phyloP scores from a whole-genome alignment of 768 basidiomycete genomes.

The Mycena maculata region DNA sequence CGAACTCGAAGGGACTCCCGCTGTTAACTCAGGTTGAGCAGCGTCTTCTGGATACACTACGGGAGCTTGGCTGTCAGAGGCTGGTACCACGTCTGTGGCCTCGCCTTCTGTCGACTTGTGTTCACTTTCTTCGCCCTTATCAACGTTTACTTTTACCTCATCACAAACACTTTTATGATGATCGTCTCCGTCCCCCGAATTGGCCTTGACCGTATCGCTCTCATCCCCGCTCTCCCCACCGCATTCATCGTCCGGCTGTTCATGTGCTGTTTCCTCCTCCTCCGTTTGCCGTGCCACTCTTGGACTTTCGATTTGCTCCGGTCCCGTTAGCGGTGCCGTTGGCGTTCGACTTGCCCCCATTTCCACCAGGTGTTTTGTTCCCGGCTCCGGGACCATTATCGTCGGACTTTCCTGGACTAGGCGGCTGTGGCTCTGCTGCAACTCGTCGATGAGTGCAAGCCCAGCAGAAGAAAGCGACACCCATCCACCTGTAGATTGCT shows the following conservation, averaged over 20 bases:
- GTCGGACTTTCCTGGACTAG: slow-evolving; percentile 31
- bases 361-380: slow-evolving; percentile 30
- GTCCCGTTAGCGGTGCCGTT: slow-evolving; percentile 13
- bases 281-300: slow-evolving; percentile 12
- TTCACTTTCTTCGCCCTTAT: slow-evolving; percentile 10
- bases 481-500: slow-evolving; percentile 50
- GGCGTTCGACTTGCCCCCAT: slow-evolving; percentile 25
- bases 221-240: slow-evolving; percentile 25
- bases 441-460: slow-evolving; percentile 30
- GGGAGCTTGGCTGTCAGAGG: not conserved
- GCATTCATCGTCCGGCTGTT: slow-evolving; percentile 27
- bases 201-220: slow-evolving; percentile 22
- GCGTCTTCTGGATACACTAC: not conserved
- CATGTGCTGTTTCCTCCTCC: slow-evolving; percentile 26
- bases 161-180: slow-evolving; percentile 29
- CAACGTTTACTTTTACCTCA: slow-evolving; percentile 23
- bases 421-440: slow-evolving; percentile 28
- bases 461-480: slow-evolving; percentile 40
- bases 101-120: not conserved
- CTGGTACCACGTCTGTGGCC: not conserved
- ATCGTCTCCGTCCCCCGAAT: slow-evolving; percentile 13
- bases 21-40: not conserved
- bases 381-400: slow-evolving; percentile 29
- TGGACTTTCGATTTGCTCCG: slow-evolving; percentile 30
- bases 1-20: not conserved